phyloP scores from a whole-genome alignment of 2,329 filamentous ascomycete genomes.

The Graphium sp. region DNA sequence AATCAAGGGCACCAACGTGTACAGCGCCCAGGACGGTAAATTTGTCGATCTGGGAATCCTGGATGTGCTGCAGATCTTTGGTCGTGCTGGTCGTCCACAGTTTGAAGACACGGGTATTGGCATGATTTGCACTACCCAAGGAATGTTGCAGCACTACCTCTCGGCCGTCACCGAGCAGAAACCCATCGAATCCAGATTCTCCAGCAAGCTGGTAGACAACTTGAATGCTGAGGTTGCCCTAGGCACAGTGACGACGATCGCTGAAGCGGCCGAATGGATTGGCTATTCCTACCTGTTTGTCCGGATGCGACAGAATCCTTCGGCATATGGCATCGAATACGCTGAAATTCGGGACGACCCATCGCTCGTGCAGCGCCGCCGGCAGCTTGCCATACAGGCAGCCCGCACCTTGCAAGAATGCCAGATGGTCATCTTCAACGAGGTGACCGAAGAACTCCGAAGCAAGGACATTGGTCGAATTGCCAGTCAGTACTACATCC shows the following conservation, averaged over 20 bases:
- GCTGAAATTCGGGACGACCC: conserved; percentile 79
- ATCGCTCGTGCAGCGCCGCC: conserved; percentile 66
- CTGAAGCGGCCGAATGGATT: conserved; percentile 91
- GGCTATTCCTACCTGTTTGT: conserved; percentile 97
- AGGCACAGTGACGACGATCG: conserved; percentile 86
- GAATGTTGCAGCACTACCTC: conserved; percentile 81
- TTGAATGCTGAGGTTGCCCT: conserved; percentile 88
- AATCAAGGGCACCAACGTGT: conserved; percentile 95
- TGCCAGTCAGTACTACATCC: conserved; percentile 91
- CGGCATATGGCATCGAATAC: conserved; percentile 92
- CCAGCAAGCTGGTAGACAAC: conserved; percentile 85
- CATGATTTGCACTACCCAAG: conserved; percentile 94
- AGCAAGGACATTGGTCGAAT: conserved; percentile 94
- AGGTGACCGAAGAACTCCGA: conserved; percentile 77
- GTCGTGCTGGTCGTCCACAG: conserved; percentile 91
- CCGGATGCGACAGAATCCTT: conserved; percentile 82
- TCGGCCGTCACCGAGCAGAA: conserved; percentile 88
- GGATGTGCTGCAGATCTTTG: conserved; percentile 95
- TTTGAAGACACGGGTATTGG: conserved; percentile 97
- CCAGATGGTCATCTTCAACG: conserved; percentile 99
- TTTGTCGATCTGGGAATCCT: conserved; percentile 93
- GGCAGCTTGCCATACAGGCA: conserved; percentile 76
- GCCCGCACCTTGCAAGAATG: conserved; percentile 76
- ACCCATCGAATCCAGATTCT: conserved; percentile 95
- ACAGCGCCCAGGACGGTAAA: conserved; percentile 90